Evolutionary conservation across 208 protist species (phyloP), one percentile per base, ranked within the genome.

Genomic region (Kentomonas sorsogonicus): DNA sequence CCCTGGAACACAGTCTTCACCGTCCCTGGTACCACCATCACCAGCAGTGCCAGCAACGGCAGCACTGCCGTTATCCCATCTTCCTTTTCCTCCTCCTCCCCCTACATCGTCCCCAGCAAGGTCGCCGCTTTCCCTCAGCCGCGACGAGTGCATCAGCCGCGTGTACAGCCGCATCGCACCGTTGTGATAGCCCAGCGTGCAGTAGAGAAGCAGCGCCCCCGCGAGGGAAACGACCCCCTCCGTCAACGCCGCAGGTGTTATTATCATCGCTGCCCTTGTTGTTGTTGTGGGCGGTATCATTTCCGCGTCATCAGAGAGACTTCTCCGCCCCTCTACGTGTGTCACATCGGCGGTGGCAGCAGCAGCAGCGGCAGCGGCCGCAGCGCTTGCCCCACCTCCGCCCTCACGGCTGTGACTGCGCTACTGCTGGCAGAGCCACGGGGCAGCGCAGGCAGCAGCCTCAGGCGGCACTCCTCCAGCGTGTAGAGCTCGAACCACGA

Each of bases 401-500:
- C n/a, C n/a, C n/a, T n/a, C n/a, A n/a, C n/a, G n/a, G n/a, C n/a
- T n/a, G n/a, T n/a, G n/a, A n/a, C n/a, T n/a, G n/a, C n/a, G n/a
- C n/a, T n/a, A n/a, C n/a, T n/a, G n/a, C n/a, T n/a, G n/a, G n/a
- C n/a, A n/a, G n/a, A n/a, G n/a, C n/a, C n/a, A n/a, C n/a, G n/a
- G n/a, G n/a, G n/a, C n/a, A n/a, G n/a, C n/a, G n/a, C n/a, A n/a
- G n/a, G n/a, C n/a, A n/a, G n/a, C n/a, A n/a, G n/a, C n/a, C n/a
- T n/a, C n/a, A 29, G 41, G 26, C 43, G 43, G 43, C 48, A 60
- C 40, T 60, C 31, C 3, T 39, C 45, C 29, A 54, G 18, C 2
- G 39, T 25, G 34, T 46, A 56, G 10, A 60, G 25, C 38, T 51
- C 39, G 29, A 61, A 68, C 53, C 53, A 57, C 53, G 53, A 43